Base-by-base conservation (phyloP, 768 basidiomycete species). In the Suillus variegatus region DNA sequence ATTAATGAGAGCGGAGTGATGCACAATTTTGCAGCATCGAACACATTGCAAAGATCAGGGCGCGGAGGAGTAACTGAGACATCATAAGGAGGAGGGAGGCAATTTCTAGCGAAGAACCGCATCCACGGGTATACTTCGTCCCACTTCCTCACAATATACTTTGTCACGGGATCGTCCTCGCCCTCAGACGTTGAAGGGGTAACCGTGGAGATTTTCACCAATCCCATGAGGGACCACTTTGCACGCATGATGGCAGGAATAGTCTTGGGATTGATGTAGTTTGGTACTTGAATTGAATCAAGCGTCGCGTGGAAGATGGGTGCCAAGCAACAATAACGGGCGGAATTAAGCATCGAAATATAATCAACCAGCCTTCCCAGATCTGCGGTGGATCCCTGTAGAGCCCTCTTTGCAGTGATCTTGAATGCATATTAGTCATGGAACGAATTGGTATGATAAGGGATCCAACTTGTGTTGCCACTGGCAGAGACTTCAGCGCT, bases 31-130 rank as follows among this genome's bases (percentile, higher is more conserved):
- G 18, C 18, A 35, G 52, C 52, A 32, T 54, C 28, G 6, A 32
- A 32, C 2, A 32, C 18, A 12, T 2, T 54, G 32, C 54, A 55
- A 35, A 55, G 5, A 20, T 55, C 32, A 0, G 54, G 54, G 54
- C 5, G 32, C 5, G 54, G 32, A 35, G 54, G 54, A 12, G 54
- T 0, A 35, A 55, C 4, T n/a, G 32, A 55, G 54, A 55, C 32
- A 12, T 55, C 54, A 12, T 55, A 55, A 20, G 54, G 32, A 54
- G 52, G 28, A 55, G 54, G 54, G 32, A 55, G 54, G 54, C 54
- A 55, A 20, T 55, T 55, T 12, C 32, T 20, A 55, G 54, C 54
- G 10, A 55, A 55, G 20, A 55, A 35, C 9, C 54, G 54, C 54
- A 55, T 55, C 54, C 32, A 35, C 5, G 20, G 32, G 18, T 35